Evolutionary conservation across 2,329 filamentous ascomycete genomes (phyloP).

Genomic region (Fusarium irregulare): DNA sequence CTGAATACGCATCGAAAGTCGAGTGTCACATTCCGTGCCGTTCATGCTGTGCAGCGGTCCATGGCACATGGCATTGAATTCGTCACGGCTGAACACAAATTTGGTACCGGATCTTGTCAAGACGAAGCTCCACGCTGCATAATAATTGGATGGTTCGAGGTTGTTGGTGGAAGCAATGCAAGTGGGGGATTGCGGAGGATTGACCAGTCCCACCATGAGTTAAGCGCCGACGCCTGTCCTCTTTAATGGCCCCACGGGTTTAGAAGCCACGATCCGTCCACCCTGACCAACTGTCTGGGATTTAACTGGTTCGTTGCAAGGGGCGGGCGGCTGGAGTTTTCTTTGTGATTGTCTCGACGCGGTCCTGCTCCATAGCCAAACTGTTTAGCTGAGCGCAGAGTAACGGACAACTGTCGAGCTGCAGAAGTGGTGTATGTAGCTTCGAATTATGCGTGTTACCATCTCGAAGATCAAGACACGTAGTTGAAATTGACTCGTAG

Average conservation of each 20-base stretch:
- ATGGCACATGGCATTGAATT: constrained; percentile 36
- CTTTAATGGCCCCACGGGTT: constrained; percentile 58
- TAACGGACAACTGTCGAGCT: constrained; percentile 25
- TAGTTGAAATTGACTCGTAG: not conserved
- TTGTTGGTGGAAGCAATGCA: constrained; percentile 55
- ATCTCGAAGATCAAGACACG: not conserved
- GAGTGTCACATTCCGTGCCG: constrained; percentile 43
- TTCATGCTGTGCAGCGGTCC: constrained; percentile 36
- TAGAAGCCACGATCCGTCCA: constrained; percentile 42
- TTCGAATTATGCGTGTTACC: not conserved
- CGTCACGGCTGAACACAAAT: constrained; percentile 12
- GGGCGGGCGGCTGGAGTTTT: constrained; percentile 37
- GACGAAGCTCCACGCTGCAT: constrained; percentile 14
- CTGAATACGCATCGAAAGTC: constrained; percentile 25
- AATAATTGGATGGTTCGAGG: constrained; percentile 46
- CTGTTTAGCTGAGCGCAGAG: constrained; percentile 30
- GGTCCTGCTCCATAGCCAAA: constrained; percentile 1
- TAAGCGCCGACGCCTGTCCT: constrained; percentile 69
- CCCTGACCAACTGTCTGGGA: constrained; percentile 34
- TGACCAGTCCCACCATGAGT: constrained; percentile 50
- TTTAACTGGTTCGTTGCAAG: constrained; percentile 36
- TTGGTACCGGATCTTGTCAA: constrained; percentile 13
- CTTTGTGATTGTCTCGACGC: constrained; percentile 21
- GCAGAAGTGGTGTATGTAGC: constrained; percentile 8
- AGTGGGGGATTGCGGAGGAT: constrained; percentile 44